Conservation (phyloP, 225 moss, liverwort and hornwort species). For the Pleurozium schreberi region DNA sequence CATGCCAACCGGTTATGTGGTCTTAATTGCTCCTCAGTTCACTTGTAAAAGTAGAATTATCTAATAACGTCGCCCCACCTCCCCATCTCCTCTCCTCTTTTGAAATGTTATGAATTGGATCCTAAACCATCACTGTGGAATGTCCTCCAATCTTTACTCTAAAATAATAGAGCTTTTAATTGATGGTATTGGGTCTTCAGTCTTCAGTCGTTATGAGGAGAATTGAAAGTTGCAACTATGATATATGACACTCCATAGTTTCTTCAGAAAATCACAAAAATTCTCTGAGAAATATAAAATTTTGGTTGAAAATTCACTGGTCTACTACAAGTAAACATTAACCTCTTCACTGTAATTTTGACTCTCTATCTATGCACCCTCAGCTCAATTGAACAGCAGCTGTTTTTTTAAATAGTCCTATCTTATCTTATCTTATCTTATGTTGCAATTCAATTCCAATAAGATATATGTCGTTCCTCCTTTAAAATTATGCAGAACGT, state of each 20-base stretch:
- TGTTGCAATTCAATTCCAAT: neutral
- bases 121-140: neutral
- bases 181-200: neutral
- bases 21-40: neutral
- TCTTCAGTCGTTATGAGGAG: neutral
- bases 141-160: neutral
- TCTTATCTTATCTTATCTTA: too few relatives aligned
- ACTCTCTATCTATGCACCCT: neutral
- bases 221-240: neutral
- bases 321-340: neutral
- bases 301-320: neutral
- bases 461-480: neutral
- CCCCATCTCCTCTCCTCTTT: too few relatives aligned
- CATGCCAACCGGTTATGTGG: neutral
- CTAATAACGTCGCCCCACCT: neutral
- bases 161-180: neutral
- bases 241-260: neutral
- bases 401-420: neutral
- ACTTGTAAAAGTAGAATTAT: neutral
- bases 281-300: neutral
- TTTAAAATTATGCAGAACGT: constrained; percentile 3
- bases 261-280: neutral
- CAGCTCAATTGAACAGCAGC: neutral
- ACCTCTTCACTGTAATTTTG: neutral
- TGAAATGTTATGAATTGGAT: neutral